These are phyloP conservation scores for Choiromyces venosus DNA, from an alignment of 495 filamentous ascomycete genomes.

Conservation along the genomic window DNA sequence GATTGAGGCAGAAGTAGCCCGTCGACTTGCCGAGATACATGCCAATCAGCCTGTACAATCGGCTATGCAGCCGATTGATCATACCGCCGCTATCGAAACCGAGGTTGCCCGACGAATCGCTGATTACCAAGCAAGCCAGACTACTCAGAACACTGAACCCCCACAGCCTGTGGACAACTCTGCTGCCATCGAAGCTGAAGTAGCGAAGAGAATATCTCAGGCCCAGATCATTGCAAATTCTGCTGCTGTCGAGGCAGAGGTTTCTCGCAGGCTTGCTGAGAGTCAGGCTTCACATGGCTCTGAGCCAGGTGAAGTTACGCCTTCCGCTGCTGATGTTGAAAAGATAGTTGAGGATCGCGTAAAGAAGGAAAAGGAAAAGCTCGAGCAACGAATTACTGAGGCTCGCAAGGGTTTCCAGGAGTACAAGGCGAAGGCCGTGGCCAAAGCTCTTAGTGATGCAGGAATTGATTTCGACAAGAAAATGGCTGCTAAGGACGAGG, in stretches of 20 bases:
- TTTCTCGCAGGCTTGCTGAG: conserved; percentile 27
- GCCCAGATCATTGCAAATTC: conserved; percentile 14
- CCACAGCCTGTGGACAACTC: conserved; percentile 43
- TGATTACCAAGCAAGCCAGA: conserved; percentile 13
- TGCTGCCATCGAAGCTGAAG: conserved; percentile 38
- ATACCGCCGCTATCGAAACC: conserved; percentile 26
- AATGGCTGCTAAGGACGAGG: conserved; percentile 20
- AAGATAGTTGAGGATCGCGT: conserved; percentile 44
- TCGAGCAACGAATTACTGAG: conserved; percentile 37
- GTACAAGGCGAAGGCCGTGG: conserved; percentile 50
- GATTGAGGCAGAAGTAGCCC: conserved; percentile 37
- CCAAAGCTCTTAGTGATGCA: conserved; percentile 46
- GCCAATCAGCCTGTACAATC: neutral
- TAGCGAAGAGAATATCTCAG: conserved; percentile 15
- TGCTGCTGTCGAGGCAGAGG: conserved; percentile 28
- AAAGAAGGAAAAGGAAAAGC: conserved; percentile 25
- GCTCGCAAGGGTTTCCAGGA: conserved; percentile 37
- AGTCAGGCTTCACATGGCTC: conserved; percentile 39
- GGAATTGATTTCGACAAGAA: conserved; percentile 25
- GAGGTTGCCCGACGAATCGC: conserved; percentile 33
- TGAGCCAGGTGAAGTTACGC: conserved; percentile 45
- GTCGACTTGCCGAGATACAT: conserved; percentile 27
- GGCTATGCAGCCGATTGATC: conserved; percentile 8
- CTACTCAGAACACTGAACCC: conserved; percentile 37
- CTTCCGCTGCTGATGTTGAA: conserved; percentile 49